Base-by-base conservation (phyloP, 2,329 filamentous ascomycete species). In the Penicillium sp. region DNA sequence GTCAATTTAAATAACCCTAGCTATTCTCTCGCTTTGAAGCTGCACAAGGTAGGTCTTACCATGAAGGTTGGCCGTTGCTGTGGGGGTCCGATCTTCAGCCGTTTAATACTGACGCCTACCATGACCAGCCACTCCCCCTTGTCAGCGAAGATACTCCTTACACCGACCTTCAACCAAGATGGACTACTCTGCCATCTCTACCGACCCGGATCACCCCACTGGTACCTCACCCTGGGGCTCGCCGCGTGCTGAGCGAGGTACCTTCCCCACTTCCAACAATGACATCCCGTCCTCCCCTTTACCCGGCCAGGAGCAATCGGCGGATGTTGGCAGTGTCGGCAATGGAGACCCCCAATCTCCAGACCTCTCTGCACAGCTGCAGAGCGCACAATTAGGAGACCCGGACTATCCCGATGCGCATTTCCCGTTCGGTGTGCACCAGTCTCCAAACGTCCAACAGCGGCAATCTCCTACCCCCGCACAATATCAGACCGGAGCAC, bases 141-240 rank as follows among this genome's bases (percentile, higher is more conserved):
- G 53, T 42, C 43, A 39, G 43, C 49, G 52, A 58, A 45, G n/a
- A 41, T 39, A 38, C 53, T 57, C 53, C 52, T 55, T 54, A 50
- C 53, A 49, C 55, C 47, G 48, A 53, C 45, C 49, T 29, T 52
- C 39, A 49, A 50, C 40, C 41, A 56, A 45, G 22, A 87, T 87
- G 83, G 83, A 87, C 65, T 87, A 86, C 66, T 82, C 81, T 49
- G 66, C 74, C 31, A 70, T 80, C 45, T 72, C 75, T 47, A 70
- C 77, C 57, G 80, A 83, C 60, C 73, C 77, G 29, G 79, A 82
- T 48, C 74, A 80, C 61, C 76, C 78, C 39, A 72, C 73, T 32
- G 82, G 76, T 46, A 59, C 73, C 49, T 84, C 81, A 32, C 83
- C 83, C 47, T 87, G 83, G 83, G 76, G 71, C 21, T 82, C 80